phyloP scores from a whole-genome alignment of 2,329 filamentous ascomycete species.

The Trichophyton simii region DNA sequence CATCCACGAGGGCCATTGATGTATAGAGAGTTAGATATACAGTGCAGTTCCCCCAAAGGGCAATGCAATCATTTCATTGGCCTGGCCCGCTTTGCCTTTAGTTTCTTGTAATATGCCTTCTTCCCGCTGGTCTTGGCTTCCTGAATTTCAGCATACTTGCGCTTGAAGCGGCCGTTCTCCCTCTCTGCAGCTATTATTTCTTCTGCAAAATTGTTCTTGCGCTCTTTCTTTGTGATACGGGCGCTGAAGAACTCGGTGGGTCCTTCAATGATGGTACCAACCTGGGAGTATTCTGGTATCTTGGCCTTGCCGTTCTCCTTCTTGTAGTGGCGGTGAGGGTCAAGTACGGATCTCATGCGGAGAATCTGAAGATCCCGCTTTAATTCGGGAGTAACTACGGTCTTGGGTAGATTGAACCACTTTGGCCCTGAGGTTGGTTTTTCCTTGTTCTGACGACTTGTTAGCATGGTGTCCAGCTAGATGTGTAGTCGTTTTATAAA shows the following conservation, averaged over 20 bases:
- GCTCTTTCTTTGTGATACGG: constrained; percentile 72
- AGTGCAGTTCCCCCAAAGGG: not conserved
- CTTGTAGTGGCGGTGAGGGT: constrained; percentile 82
- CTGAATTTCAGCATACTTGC: constrained; percentile 79
- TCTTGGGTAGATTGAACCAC: constrained; percentile 83
- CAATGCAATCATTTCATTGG: constrained; percentile 9
- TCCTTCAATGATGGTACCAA: constrained; percentile 79
- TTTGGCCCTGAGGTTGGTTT: constrained; percentile 60
- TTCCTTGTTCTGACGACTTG: constrained; percentile 26
- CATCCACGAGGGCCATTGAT: not conserved
- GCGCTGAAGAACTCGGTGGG: constrained; percentile 76
- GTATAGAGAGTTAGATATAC: not conserved
- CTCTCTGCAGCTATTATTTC: constrained; percentile 62
- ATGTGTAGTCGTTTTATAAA: constrained; percentile 3
- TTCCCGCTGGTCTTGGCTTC: constrained; percentile 71
- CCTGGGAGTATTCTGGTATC: constrained; percentile 71
- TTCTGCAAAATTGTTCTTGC: constrained; percentile 75
- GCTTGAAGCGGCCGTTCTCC: constrained; percentile 60
- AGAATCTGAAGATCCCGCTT: constrained; percentile 83
- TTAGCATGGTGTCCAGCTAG: constrained; percentile 8
- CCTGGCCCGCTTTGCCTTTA: constrained; percentile 46
- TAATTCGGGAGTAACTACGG: constrained; percentile 68
- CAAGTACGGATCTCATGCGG: constrained; percentile 76
- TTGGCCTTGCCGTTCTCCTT: constrained; percentile 62
- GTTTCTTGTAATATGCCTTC: constrained; percentile 74